Evolutionary conservation across 2,329 filamentous ascomycete genomes (phyloP).

Genomic region (Phyllosticta citriasiana): DNA sequence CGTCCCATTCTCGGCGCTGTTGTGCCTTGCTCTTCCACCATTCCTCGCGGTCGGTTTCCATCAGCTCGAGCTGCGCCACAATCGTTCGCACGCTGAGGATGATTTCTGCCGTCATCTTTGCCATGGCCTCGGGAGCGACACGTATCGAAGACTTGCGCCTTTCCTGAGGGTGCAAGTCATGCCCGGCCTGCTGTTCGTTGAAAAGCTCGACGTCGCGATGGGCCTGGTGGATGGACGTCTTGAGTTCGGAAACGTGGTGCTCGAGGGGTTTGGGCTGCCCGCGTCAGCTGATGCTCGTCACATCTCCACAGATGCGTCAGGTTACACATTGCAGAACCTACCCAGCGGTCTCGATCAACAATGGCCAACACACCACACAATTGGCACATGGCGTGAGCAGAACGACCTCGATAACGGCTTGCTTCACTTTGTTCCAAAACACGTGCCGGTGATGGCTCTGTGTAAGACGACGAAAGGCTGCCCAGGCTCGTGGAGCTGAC

Average conservation of each 20-base stretch:
- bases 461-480: neutral
- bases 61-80: neutral
- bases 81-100: neutral
- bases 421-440: neutral
- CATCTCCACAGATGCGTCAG: neutral
- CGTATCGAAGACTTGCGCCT: neutral
- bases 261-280: constrained; percentile 8
- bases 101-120: neutral
- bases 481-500: neutral
- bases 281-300: neutral
- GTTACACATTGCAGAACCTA: neutral
- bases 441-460: neutral
- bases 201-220: constrained; percentile 1
- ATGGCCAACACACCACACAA: constrained; percentile 4
- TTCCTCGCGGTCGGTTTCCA: neutral
- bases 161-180: neutral
- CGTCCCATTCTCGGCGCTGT: neutral
- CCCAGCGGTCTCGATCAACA: constrained; percentile 6
- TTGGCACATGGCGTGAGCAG: constrained; percentile 3
- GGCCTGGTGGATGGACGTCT: neutral
- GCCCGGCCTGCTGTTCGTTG: neutral
- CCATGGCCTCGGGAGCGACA: neutral
- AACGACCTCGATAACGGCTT: neutral
- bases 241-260: neutral
- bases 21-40: constrained; percentile 6